Percentiles rank a stretch among this genome's conserved stretches.
These are phyloP conservation scores for Eucalyptus albens DNA, from an alignment of 345 rosid genomes.

Conservation along the genomic window DNA sequence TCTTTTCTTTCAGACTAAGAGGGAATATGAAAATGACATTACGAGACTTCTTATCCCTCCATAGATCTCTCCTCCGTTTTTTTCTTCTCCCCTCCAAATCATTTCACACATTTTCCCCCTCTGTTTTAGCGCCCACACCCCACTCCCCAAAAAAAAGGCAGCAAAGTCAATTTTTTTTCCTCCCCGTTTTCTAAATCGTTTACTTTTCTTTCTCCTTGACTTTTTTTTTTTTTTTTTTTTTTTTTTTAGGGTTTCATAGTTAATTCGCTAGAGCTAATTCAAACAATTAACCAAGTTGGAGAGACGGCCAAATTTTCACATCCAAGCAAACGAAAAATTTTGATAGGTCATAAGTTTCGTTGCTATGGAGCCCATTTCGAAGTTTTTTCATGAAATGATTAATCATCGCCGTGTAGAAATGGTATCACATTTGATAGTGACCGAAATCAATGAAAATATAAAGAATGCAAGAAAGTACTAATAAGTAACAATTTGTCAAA, in stretches of 20 bases:
- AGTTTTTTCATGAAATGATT: no score
- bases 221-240: not conserved
- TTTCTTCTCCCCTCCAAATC: not conserved
- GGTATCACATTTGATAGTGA: not conserved
- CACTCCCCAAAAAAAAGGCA: accelerated
- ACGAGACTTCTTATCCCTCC: accelerated
- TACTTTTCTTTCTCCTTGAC: not conserved
- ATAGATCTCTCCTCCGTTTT: accelerated
- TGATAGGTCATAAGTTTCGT: not conserved
- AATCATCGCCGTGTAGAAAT: no score
- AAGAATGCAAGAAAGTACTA: accelerated
- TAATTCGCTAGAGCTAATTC: not conserved
- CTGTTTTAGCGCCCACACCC: not conserved
- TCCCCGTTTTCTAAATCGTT: not conserved
- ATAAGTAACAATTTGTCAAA: not conserved
- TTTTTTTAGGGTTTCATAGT: not conserved
- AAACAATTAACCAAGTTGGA: not conserved
- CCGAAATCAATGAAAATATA: not conserved
- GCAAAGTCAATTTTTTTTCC: not conserved
- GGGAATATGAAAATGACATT: no score
- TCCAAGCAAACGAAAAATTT: not conserved
- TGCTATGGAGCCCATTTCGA: not conserved
- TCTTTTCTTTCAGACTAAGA: no score
- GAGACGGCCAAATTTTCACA: not conserved
- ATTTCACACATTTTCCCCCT: not conserved